phyloP scores from a whole-genome alignment of 768 basidiomycete genomes.

The Lepiota subincarnata region DNA sequence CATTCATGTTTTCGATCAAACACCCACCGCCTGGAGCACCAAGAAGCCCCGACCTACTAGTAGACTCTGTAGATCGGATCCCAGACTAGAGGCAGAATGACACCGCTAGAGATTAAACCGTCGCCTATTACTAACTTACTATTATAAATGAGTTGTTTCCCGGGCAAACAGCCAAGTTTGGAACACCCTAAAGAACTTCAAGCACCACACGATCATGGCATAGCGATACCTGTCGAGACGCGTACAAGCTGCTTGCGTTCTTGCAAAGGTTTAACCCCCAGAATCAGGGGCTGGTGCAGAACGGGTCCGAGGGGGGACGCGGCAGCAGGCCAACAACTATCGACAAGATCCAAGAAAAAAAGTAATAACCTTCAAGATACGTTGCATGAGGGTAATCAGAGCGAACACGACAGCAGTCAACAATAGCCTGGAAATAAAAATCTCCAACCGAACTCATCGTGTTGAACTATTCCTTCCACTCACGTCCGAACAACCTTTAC shows the following conservation, averaged over 20 bases:
- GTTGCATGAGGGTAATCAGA: slow-evolving; percentile 91
- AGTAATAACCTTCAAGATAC: slow-evolving; percentile 68
- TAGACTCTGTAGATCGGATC: slow-evolving; percentile 70
- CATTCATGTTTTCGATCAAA: slow-evolving; percentile 82
- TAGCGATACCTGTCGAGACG: slow-evolving; percentile 64
- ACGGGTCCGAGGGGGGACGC: slow-evolving; percentile 71
- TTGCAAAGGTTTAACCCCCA: slow-evolving; percentile 70
- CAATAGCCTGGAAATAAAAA: slow-evolving; percentile 55
- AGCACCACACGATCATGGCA: slow-evolving; percentile 47
- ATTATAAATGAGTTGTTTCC: slow-evolving; percentile 58
- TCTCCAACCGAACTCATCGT: too few species aligned
- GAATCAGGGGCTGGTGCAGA: slow-evolving; percentile 66
- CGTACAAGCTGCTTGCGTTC: slow-evolving; percentile 77
- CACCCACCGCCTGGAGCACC: slow-evolving; percentile 74
- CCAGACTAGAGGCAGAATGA: slow-evolving; percentile 75
- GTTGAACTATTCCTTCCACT: too few species aligned
- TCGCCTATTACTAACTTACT: slow-evolving; percentile 60
- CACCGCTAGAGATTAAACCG: slow-evolving; percentile 40
- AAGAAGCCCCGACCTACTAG: slow-evolving; percentile 74
- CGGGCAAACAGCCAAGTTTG: slow-evolving; percentile 55
- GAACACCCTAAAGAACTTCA: slow-evolving; percentile 55
- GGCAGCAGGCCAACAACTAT: slow-evolving; percentile 85
- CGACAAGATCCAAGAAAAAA: slow-evolving; percentile 83
- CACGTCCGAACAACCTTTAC: too few species aligned
- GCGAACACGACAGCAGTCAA: slow-evolving; percentile 74